Conservation (phyloP, 371 early-diverging fungal species). For the Funneliformis caledonium region DNA sequence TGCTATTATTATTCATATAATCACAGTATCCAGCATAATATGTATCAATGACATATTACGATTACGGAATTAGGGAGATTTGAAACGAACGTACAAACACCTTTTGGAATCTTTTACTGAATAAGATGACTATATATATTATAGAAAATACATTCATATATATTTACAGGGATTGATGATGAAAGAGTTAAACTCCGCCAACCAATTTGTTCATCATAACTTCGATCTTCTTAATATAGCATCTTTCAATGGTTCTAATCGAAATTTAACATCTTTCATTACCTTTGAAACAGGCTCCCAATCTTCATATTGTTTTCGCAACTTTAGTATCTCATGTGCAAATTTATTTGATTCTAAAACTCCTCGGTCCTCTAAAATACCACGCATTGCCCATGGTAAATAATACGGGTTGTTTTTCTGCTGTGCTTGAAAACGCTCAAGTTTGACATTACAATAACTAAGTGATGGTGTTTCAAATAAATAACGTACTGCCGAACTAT, state of each 20-base stretch:
- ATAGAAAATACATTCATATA: too few species aligned
- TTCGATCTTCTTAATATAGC: not conserved
- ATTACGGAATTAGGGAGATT: too few species aligned
- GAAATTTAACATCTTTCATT: conserved; percentile 81
- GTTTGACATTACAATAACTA: conserved; percentile 39
- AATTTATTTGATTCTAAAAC: conserved; percentile 61
- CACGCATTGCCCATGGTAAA: conserved; percentile 91
- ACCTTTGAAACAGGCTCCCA: conserved; percentile 82
- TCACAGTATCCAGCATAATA: too few species aligned
- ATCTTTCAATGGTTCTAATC: conserved; percentile 74
- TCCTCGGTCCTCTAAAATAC: conserved; percentile 69
- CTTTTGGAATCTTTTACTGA: too few species aligned
- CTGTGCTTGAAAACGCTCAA: conserved; percentile 56
- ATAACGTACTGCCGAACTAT: conserved; percentile 47
- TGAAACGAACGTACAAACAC: too few species aligned
- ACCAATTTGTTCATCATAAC: not conserved
- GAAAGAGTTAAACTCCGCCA: too few species aligned
- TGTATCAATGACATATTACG: too few species aligned
- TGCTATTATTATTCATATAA: too few species aligned
- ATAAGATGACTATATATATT: too few species aligned
- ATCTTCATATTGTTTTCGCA: conserved; percentile 67
- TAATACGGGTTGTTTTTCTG: conserved; percentile 81
- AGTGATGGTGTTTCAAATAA: conserved; percentile 46
- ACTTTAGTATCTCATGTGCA: conserved; percentile 60
- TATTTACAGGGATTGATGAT: too few species aligned